phyloP scores from a whole-genome alignment of 2,329 filamentous ascomycete species.

The Colletotrichum tamarilloi region DNA sequence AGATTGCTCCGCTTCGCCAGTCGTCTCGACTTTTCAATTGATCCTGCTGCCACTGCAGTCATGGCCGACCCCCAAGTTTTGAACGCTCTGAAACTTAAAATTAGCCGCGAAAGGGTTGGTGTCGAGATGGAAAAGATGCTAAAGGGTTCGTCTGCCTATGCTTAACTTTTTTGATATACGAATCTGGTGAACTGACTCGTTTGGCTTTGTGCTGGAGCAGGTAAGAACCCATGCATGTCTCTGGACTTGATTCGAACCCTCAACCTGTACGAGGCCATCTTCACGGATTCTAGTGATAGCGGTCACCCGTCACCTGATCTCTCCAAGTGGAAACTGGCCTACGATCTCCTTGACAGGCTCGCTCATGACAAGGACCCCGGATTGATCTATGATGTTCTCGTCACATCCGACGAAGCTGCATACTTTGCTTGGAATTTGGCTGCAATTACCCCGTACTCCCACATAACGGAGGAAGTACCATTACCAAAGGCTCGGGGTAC shows the following conservation, averaged over 20 bases:
- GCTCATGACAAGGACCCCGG: constrained; percentile 54
- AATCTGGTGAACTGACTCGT: neutral
- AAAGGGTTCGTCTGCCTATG: constrained; percentile 61
- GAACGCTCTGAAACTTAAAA: constrained; percentile 83
- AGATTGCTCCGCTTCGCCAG: constrained; percentile 92
- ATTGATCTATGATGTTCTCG: constrained; percentile 64
- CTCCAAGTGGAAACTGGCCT: constrained; percentile 70
- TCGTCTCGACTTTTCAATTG: constrained; percentile 82
- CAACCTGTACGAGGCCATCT: constrained; percentile 77
- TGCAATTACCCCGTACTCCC: constrained; percentile 79
- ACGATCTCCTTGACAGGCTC: constrained; percentile 70
- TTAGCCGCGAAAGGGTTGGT: constrained; percentile 90
- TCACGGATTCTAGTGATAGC: constrained; percentile 72
- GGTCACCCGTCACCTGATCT: constrained; percentile 67
- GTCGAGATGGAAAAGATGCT: constrained; percentile 94
- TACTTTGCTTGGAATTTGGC: constrained; percentile 83
- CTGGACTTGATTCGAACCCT: constrained; percentile 75
- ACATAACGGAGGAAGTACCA: constrained; percentile 55
- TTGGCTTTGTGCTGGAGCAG: constrained; percentile 45
- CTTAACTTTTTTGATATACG: neutral
- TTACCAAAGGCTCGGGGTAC: constrained; percentile 49
- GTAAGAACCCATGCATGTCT: constrained; percentile 68
- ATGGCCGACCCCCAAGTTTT: constrained; percentile 88
- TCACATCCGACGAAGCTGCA: constrained; percentile 71
- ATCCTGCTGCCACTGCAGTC: constrained; percentile 71